phyloP scores from a whole-genome alignment of 108 stramenopile genomes.

The Nannochloropsis granulata region DNA sequence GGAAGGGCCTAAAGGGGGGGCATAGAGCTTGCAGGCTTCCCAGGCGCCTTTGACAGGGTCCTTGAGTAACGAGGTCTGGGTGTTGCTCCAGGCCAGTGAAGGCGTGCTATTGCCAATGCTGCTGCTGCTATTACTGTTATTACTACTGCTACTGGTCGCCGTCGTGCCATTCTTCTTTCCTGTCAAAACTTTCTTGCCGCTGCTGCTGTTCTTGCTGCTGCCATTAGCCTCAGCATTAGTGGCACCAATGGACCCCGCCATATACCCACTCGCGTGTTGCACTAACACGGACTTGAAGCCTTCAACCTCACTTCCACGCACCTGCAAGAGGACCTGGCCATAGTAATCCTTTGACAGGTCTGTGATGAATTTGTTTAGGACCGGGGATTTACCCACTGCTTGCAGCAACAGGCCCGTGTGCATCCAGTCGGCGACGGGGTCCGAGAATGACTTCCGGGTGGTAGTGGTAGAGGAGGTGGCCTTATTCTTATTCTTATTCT shows the following conservation, averaged over 20 bases:
- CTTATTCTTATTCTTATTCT: neutral
- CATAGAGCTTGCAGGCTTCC: neutral
- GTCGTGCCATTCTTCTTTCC: neutral
- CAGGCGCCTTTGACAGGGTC: neutral
- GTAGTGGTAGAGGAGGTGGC: neutral
- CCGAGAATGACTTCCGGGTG: neutral
- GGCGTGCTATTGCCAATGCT: neutral
- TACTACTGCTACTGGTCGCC: too few species aligned
- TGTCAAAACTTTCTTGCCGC: neutral
- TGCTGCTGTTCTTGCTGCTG: neutral
- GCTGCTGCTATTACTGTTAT: neutral
- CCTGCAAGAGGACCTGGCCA: neutral
- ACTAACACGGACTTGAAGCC: neutral
- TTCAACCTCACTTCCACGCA: neutral
- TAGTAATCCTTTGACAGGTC: neutral
- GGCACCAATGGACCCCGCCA: neutral
- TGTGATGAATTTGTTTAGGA: neutral
- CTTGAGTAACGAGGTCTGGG: neutral
- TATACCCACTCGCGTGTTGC: neutral
- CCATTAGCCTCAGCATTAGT: neutral
- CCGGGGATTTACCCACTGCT: neutral
- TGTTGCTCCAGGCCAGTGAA: neutral
- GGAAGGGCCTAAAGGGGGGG: neutral
- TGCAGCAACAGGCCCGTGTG: neutral
- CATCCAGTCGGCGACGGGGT: neutral